Base-by-base conservation (phyloP, 2,329 filamentous ascomycete species). In the Hypomyces perniciosus region DNA sequence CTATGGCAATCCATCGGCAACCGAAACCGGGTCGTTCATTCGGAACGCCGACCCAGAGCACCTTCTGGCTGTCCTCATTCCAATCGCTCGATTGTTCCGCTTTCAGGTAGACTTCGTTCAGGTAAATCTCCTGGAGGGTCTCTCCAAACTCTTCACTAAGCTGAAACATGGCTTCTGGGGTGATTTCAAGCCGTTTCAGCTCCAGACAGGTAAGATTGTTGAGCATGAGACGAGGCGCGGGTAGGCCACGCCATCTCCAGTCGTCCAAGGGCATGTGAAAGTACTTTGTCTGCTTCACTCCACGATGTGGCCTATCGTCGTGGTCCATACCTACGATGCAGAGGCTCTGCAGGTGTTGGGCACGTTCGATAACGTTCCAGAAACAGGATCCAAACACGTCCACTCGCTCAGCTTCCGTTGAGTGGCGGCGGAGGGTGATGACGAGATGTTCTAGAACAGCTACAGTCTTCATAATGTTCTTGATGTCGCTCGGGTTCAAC, bases 401-500 rank as follows among this genome's bases (percentile, higher is more conserved):
- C n/a, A 65, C 65, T 7, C 65, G 63, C 7, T 57, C 53, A 0
- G 64, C 62, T 1, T 67, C 65, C 45, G 59, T 62, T 57, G 74
- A 73, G 52, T 75, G 70, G 51, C 72, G 67, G 48, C 74, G 74
- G 33, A 78, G 58, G 2, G 72, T 73, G 44, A 80, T 55, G 34
- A 76, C 66, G 13, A 80, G 63, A 46, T 75, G 68, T 56, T 73
- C 66, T 12, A 80, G 59, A 1, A 63, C 60, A 28, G 61, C 56
- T 20, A 79, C 66, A 1, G 70, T 64, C 33, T 54, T 61, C 54
- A 76, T 72, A 39, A 77, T 72, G 56, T 79, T 78, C 56, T 63
- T 64, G 10, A 79, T 66, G 55, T 79, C 77, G 46, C 69, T 71
- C 1, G 74, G 77, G 54, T 79, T 79, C 52, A 72, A 69, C 69